Evolutionary conservation across 2,329 filamentous ascomycete genomes (phyloP), one percentile per base, ranked within the genome.

Genomic region (Ophiostoma fasciatum): DNA sequence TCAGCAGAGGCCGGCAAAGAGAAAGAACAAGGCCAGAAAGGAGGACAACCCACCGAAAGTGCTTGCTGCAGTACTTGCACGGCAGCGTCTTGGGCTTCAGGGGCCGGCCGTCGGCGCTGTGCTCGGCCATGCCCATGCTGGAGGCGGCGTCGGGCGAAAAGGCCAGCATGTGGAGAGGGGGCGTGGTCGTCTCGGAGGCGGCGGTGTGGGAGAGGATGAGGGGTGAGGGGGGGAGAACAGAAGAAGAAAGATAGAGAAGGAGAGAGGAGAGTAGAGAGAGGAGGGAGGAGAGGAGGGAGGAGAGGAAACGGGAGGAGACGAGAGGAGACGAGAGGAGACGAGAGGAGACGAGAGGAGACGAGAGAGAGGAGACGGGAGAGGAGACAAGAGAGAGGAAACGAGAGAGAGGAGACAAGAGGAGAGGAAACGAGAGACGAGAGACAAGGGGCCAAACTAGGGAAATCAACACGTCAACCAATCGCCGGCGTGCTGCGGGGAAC

Each of bases 21-120:
- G 37, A 51, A 41, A 52, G 26, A 46, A 34, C 36, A 40, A 33
- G 28, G 33, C 42, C 33, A 41, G 39, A 10, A 31, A 38, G 39
- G 33, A 30, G 35, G 44, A 39, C 42, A 41, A 53, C 67, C 56
- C 53, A 74, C 70, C 70, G 66, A 53, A 76, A 76, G 42, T 64
- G 62, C 49, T 74, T 74, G 54, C 63, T 69, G 54, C 71, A 76
- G 49, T 71, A 74, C 49, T 69, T 69, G 61, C 71, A 76, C 38
- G 70, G 71, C 42, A 74, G 53, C 33, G 67, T 70, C 56, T 74
- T 74, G 46, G 71, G 70, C 48, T 74, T 74, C 51, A 70, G 67
- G 45, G 68, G 64, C 48, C 66, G 64, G 48, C 55, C 55, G 46
- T 73, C 68, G 38, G 58, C 60, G 43, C 58, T 60, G 45, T 70